A percentile compares a stretch with the other conserved stretches of the same genome.
These are phyloP conservation scores for Fragaria nilgerrensis DNA, from an alignment of 306 rosid genomes.

Conservation along the genomic window DNA sequence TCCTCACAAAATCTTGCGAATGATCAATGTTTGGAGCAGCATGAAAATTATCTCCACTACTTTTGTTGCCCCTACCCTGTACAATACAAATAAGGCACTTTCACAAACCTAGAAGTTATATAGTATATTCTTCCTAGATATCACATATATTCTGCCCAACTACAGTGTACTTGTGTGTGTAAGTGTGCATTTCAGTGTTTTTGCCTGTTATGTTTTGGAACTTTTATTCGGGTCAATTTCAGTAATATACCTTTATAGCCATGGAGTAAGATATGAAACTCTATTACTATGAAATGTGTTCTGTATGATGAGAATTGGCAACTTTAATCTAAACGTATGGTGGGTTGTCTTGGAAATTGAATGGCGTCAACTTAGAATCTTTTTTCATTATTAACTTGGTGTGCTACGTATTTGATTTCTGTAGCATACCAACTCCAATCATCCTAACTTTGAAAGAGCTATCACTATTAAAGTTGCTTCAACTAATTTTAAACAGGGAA, in stretches of 20 bases:
- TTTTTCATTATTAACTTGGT: neutral
- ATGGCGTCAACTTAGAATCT: neutral
- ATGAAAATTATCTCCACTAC: conserved; percentile 94
- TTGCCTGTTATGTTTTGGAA: neutral
- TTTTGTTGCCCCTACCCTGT: conserved; percentile 90
- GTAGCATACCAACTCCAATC: neutral
- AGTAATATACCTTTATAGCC: neutral
- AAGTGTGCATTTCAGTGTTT: neutral
- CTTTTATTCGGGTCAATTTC: neutral
- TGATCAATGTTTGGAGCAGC: conserved; percentile 99
- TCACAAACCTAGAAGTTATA: neutral
- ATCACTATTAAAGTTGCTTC: neutral
- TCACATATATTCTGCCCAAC: neutral
- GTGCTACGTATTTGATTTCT: neutral
- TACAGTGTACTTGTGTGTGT: neutral
- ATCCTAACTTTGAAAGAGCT: neutral
- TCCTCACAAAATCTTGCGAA: conserved; percentile 98
- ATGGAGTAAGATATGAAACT: neutral
- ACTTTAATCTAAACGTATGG: neutral
- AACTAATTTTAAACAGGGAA: neutral
- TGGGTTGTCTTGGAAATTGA: neutral
- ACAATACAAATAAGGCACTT: conserved; percentile 25
- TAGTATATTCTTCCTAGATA: neutral
- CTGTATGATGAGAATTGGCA: neutral
- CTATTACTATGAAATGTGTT: neutral